Evolutionary conservation across 306 rosid species (phyloP), one percentile per base, ranked within the genome.

Genomic region (Sophora flavescens): DNA sequence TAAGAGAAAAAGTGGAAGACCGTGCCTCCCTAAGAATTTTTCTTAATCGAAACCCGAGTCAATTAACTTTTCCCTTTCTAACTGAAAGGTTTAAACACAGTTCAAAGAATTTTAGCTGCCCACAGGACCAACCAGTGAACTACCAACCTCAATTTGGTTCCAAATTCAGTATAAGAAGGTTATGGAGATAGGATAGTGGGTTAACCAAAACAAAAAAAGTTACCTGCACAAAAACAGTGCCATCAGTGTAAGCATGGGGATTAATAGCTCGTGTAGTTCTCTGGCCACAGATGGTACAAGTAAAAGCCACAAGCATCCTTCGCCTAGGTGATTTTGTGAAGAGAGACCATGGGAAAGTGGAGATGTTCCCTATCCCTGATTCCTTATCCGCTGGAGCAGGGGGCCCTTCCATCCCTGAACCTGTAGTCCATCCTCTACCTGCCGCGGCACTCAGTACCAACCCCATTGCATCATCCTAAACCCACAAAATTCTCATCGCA

Each of bases 401-500:
- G 6, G 99, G 99, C 1, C 99, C 97, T 83, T 92, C 99, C 99
- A 95, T 92, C 39, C 99, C 99, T 2, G 99, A 95, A 60, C 94
- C 96, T 9, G 99, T 95, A 2, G 97, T 95, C 99, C 99, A 95
- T 44, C 99, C 99, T 83, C 93, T 92, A 38, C 96, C 99, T 0
- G 82, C 57, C 0, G 97, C 99, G 12, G 99, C 97, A 81, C 92
- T 82, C 87, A 95, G 84, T 76, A 90, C 97, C 84, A 95, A 75
- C 60, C 99, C 99, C 97, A 95, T 95, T 26, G 99, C 99, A 48
- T 82, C 90, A 56, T 95, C 99, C 99, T 95, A 76, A 69, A 5
- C 69, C 60, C 32, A 75, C 28, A 66, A 53, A 69, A 44, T 47
- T 52, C 12, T 47, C 3, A 60, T 84, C 69, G 47, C 7, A 61